phyloP scores from a whole-genome alignment of 2,329 filamentous ascomycete species.

The Claviceps pazoutovae region DNA sequence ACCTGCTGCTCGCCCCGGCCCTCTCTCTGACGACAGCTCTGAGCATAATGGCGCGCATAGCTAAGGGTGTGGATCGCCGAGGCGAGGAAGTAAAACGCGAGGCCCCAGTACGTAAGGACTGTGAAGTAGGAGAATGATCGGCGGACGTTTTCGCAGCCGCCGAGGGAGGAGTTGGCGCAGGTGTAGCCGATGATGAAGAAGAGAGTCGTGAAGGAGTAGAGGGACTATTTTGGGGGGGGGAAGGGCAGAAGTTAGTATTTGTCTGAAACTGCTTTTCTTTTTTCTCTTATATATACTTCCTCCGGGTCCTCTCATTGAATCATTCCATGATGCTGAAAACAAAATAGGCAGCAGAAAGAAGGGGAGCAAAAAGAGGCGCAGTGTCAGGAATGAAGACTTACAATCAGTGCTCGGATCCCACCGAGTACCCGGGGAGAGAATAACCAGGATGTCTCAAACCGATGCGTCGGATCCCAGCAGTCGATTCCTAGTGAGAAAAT shows the following conservation, averaged over 20 bases:
- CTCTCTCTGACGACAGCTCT: too few species aligned
- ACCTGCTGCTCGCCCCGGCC: conserved; percentile 13
- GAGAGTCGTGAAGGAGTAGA: conserved; percentile 58
- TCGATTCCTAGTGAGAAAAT: conserved; percentile 27
- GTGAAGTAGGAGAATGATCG: conserved; percentile 72
- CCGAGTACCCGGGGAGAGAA: conserved; percentile 52
- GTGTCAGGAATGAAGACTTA: conserved; percentile 19
- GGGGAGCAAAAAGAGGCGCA: not conserved
- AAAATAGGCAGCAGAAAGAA: not conserved
- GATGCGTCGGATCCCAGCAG: conserved; percentile 42
- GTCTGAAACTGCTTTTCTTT: not conserved
- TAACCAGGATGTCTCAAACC: conserved; percentile 72
- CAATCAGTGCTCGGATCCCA: conserved; percentile 38
- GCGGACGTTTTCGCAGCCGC: conserved; percentile 31
- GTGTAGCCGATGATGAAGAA: conserved; percentile 57
- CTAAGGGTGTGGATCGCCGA: conserved; percentile 51
- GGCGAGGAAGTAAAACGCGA: conserved; percentile 64
- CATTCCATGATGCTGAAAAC: not conserved
- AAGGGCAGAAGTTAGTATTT: not conserved
- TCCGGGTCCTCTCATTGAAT: not conserved
- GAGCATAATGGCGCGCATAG: not conserved
- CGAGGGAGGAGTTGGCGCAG: conserved; percentile 33
- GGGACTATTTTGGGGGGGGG: conserved; percentile 19
- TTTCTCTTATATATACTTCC: not conserved
- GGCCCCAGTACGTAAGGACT: conserved; percentile 65